Evolutionary conservation across 371 early-diverging fungal species (phyloP), one percentile per base, ranked within the genome.

Genomic region (Mortierella sp.): DNA sequence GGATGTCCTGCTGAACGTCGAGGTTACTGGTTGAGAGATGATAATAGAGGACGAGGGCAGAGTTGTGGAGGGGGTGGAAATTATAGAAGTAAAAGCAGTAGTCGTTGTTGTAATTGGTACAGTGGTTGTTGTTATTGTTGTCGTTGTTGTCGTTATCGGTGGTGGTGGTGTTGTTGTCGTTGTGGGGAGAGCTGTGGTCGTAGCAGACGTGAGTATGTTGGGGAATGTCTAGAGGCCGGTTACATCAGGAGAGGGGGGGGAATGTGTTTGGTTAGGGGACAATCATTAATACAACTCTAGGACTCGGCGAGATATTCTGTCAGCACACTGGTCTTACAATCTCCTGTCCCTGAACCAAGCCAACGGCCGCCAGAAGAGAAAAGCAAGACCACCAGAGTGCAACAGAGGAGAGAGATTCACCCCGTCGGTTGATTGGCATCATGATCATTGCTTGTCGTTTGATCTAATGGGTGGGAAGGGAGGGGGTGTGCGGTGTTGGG

Each of bases 261-360:
- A 34, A 34, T 4, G 4, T 34, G 34, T 34, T 10, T 7, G 10
- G 34, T 34, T 10, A 34, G 34, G 34, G 34, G 34, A 34, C 10
- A 10, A 10, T 34, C 34, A 10, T 34, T 34, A 34, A 34, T 34
- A 34, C 34, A 34, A 34, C 34, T 34, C 34, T 7, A 34, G 10
- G 34, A n/a, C n/a, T n/a, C n/a, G n/a, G n/a, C n/a, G n/a, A n/a
- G n/a, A n/a, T n/a, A n/a, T n/a, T n/a, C n/a, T n/a, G n/a, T n/a
- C n/a, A n/a, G n/a, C n/a, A n/a, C 21, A 38, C 8, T 28, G 53
- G 26, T 6, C 41, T 24, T 59, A 45, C 55, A 9, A 34, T 34
- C 4, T 5, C 23, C 47, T 72, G 72, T 42, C 38, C 67, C 63
- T 67, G 63, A 28, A 49, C 63, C 30, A 72, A 46, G 42, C 67